These are phyloP conservation scores for Aspergillus pseudonomiae DNA, from an alignment of 2,329 filamentous ascomycete genomes.

Conservation along the genomic window DNA sequence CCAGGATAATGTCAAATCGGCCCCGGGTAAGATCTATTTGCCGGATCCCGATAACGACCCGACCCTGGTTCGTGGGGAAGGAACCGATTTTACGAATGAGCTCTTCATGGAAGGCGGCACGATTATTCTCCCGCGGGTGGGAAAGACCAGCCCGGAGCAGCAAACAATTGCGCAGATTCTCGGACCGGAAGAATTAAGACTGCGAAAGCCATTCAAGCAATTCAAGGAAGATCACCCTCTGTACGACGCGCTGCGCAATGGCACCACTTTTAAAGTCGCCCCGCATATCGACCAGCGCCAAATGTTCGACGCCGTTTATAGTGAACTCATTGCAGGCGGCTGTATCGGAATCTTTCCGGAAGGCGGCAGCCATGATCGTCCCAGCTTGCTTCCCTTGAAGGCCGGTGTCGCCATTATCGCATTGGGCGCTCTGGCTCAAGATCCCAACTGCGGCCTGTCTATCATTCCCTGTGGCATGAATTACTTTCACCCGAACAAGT, in stretches of 20 bases:
- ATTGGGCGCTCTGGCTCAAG: slow-evolving; percentile 80
- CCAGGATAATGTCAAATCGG: slow-evolving; percentile 82
- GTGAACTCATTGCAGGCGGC: slow-evolving; percentile 76
- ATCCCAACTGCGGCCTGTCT: slow-evolving; percentile 84
- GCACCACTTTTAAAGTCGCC: slow-evolving; percentile 82
- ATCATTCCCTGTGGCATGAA: slow-evolving; percentile 99
- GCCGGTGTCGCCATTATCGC: slow-evolving; percentile 98
- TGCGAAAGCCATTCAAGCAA: slow-evolving; percentile 82
- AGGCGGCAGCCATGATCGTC: slow-evolving; percentile 92
- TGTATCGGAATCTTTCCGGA: slow-evolving; percentile 97
- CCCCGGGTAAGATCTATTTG: slow-evolving; percentile 78
- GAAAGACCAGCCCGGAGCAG: slow-evolving; percentile 73
- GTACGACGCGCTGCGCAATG: slow-evolving; percentile 66
- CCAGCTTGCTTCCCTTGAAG: slow-evolving; percentile 88
- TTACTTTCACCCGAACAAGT: slow-evolving; percentile 99
- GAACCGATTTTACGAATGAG: slow-evolving; percentile 75
- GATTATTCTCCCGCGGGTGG: slow-evolving; percentile 81
- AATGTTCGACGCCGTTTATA: slow-evolving; percentile 92
- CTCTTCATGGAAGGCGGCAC: slow-evolving; percentile 78
- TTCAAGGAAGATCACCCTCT: slow-evolving; percentile 65
- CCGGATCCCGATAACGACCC: slow-evolving; percentile 86
- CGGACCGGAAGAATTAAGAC: slow-evolving; percentile 75
- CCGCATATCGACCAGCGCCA: slow-evolving; percentile 92
- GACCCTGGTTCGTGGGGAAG: slow-evolving; percentile 75
- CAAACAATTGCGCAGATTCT: slow-evolving; percentile 81